Evolutionary conservation across 371 early-diverging fungal genomes (phyloP).

Genomic region (Nematocida ausubeli): DNA sequence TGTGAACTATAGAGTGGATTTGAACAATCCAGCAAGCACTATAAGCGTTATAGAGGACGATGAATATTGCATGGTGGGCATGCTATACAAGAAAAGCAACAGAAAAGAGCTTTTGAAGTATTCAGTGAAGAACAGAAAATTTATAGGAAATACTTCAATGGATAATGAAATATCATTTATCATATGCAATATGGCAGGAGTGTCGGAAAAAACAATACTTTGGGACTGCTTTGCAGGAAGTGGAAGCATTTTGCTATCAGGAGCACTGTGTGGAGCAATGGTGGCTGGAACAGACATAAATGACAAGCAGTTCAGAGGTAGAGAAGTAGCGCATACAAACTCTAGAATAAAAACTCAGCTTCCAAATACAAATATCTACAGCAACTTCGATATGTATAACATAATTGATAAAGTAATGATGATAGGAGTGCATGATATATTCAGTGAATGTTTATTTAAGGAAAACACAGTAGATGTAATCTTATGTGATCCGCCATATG

Average conservation of each 20-base stretch:
- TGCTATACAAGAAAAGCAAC: slow-evolving; percentile 37
- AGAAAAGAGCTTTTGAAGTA: slow-evolving; percentile 42
- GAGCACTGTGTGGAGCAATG: slow-evolving; percentile 42
- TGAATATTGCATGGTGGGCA: background rate
- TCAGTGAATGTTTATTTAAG: slow-evolving; percentile 7
- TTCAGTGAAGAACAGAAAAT: slow-evolving; percentile 45
- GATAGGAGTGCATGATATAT: slow-evolving; percentile 32
- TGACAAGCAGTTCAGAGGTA: slow-evolving; percentile 38
- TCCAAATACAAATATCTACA: slow-evolving; percentile 35
- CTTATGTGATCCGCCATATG: slow-evolving; percentile 57
- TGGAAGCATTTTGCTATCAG: slow-evolving; percentile 56
- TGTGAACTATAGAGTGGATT: background rate
- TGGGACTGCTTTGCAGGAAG: slow-evolving; percentile 61
- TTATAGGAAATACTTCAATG: slow-evolving; percentile 62
- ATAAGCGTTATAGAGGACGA: slow-evolving; percentile 25
- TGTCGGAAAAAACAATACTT: slow-evolving; percentile 28
- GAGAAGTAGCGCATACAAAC: slow-evolving; percentile 6
- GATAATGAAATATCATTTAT: slow-evolving; percentile 60
- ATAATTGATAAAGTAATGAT: slow-evolving; percentile 13
- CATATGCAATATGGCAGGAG: slow-evolving; percentile 44
- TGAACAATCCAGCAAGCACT: background rate
- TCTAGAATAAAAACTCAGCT: slow-evolving; percentile 46
- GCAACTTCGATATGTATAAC: slow-evolving; percentile 54
- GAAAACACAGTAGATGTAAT: slow-evolving; percentile 42
- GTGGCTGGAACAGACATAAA: slow-evolving; percentile 58